Conservation (phyloP, 1,139 yeast genomes). For the Yamadazyma atmosphaerica region DNA sequence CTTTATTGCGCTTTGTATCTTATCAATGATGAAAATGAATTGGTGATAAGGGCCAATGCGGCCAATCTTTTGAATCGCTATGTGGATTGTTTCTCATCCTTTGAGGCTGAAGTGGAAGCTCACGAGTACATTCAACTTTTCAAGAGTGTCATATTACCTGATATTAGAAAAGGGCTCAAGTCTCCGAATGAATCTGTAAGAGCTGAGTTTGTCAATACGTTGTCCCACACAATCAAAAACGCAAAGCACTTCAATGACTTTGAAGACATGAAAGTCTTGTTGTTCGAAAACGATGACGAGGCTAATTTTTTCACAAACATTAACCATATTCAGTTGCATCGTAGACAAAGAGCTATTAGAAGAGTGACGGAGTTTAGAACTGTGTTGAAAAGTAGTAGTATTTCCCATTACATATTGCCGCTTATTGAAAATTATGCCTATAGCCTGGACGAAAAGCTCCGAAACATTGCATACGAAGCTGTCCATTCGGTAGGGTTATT, state of each 20-base stretch:
- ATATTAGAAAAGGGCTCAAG: slow-evolving; percentile 68
- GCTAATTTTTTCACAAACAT: slow-evolving; percentile 82
- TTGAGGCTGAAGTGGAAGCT: slow-evolving; percentile 34
- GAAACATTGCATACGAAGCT: slow-evolving; percentile 76
- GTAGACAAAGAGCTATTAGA: slow-evolving; percentile 81
- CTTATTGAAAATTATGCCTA: slow-evolving; percentile 76
- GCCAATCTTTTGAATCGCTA: slow-evolving; percentile 64
- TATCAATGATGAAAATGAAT: slow-evolving; percentile 76
- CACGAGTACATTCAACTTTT: slow-evolving; percentile 43
- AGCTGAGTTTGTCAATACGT: slow-evolving; percentile 64
- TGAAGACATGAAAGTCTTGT: slow-evolving; percentile 65
- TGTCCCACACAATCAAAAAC: slow-evolving; percentile 61
- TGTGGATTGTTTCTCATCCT: slow-evolving; percentile 54
- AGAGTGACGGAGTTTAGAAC: slow-evolving; percentile 46
- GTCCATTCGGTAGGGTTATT: slow-evolving; percentile 62
- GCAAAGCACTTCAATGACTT: slow-evolving; percentile 54
- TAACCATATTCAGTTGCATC: slow-evolving; percentile 79
- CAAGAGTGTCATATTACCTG: slow-evolving; percentile 62
- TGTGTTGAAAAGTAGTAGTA: slow-evolving; percentile 54
- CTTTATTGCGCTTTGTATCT: slow-evolving; percentile 67
- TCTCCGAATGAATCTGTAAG: slow-evolving; percentile 62
- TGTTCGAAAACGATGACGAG: slow-evolving; percentile 73
- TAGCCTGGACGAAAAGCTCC: slow-evolving; percentile 60
- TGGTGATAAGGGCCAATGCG: slow-evolving; percentile 80
- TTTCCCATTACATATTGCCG: slow-evolving; percentile 82